Evolutionary conservation across 2,329 filamentous ascomycete genomes (phyloP), one percentile per base, ranked within the genome.

Genomic region (Fusarium oligoseptatum): DNA sequence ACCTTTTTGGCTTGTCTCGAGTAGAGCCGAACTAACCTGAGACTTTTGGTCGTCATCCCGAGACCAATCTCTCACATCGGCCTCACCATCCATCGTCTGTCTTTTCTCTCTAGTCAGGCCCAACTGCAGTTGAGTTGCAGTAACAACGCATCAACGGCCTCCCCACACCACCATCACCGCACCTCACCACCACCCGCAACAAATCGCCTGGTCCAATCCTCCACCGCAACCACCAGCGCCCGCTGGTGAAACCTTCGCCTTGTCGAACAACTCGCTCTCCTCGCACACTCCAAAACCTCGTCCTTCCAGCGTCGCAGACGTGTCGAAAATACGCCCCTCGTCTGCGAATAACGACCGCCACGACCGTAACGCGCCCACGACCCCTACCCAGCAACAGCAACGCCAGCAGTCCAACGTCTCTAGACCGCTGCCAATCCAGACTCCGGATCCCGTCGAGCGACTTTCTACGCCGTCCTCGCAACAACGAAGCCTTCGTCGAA

Each of bases 281-380:
- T 79, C 80, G 78, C 70, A 74, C 76, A 76, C 80, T 24, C 66
- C 65, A 70, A 74, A 69, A 60, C 70, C 68, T 62, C 68, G 74
- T 48, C 74, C 77, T 60, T 75, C 63, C 65, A 71, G 68, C 70
- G 81, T 82, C 82, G 85, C 84, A 83, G 85, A 84, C 81, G 84
- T 86, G 86, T 84, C 85, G 77, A 83, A 81, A 80, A 82, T 80
- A 82, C 83, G 78, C 66, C 78, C 78, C 73, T 78, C 81, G 60
- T 79, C 80, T 56, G 78, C 80, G 76, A 81, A 81, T 88, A 80
- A 88, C 85, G 87, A 89, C 87, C 85, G 84, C 87, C 83, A 89
- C 88, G 87, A 89, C 80, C 83, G 78, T 83, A 81, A 89, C 87
- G 87, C 87, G 79, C 82, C 83, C 78, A 83, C 83, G 80, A 80